Evolutionary conservation across 2,329 filamentous ascomycete genomes (phyloP).

Genomic region (Beauveria asiatica): DNA sequence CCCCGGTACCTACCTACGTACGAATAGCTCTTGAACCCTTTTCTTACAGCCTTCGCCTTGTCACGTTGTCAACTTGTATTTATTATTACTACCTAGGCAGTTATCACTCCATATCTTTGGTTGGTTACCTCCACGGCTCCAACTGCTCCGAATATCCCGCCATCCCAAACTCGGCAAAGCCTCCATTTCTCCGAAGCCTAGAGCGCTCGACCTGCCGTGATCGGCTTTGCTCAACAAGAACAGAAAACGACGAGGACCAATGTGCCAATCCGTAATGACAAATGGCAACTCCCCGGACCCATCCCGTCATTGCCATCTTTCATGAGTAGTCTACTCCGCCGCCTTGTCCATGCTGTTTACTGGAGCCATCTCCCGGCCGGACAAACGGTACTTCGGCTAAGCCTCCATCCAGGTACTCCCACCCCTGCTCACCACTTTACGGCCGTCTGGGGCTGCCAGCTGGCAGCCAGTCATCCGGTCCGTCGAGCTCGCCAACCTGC

Average conservation of each 20-base stretch:
- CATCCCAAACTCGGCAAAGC: background rate
- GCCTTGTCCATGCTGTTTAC: too few relatives aligned
- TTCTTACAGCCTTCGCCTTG: background rate
- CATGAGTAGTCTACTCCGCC: background rate
- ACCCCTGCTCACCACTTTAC: background rate
- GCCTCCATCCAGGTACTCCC: background rate
- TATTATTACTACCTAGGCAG: too few relatives aligned
- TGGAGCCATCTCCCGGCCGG: background rate
- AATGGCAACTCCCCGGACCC: background rate
- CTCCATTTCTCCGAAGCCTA: slow-evolving; percentile 6
- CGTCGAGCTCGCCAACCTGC: background rate
- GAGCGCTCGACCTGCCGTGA: background rate
- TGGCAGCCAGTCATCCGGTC: background rate
- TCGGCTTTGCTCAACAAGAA: background rate
- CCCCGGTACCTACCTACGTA: background rate
- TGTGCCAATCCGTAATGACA: too few relatives aligned
- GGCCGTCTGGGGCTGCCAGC: slow-evolving; percentile 1
- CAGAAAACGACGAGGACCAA: background rate
- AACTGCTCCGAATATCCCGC: background rate
- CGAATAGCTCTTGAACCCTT: too few relatives aligned
- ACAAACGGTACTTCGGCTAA: slow-evolving; percentile 9
- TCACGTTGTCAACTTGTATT: too few relatives aligned
- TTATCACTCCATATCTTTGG: too few relatives aligned
- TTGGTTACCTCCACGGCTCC: background rate
- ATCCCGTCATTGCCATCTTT: background rate